Conservation (phyloP, 2,329 filamentous ascomycete genomes). For the Calonectria ilicicola region DNA sequence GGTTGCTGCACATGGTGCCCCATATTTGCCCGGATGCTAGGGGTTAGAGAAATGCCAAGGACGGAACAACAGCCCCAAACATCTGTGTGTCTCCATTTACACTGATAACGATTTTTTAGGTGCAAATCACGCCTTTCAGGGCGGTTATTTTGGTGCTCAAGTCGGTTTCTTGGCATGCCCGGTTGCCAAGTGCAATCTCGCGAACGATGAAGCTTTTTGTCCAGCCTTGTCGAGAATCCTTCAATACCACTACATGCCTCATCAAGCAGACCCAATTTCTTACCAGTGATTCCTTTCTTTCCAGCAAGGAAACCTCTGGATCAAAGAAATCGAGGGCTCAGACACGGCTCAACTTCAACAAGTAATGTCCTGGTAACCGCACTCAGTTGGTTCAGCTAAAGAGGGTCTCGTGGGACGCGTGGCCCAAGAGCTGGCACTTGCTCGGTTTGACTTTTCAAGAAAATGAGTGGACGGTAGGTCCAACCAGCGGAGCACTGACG, state of each 20-base stretch:
- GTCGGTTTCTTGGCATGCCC: background rate
- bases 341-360: background rate
- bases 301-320: background rate
- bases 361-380: background rate
- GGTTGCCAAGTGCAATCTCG: background rate
- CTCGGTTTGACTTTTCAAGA: background rate
- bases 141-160: background rate
- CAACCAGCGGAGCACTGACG: background rate
- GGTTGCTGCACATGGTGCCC: background rate
- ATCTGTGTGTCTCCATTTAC: background rate
- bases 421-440: background rate
- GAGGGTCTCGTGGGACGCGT: background rate
- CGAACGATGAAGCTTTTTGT: background rate
- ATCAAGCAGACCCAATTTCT: background rate
- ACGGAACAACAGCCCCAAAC: background rate
- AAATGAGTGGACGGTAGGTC: background rate
- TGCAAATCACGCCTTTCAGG: conserved; percentile 8
- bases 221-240: background rate
- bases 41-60: background rate
- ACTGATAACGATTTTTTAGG: conserved; percentile 11
- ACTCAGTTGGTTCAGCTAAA: background rate
- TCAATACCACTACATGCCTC: background rate
- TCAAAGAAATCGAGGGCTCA: background rate
- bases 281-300: background rate
- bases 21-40: background rate